Evolutionary conservation across 768 basidiomycete genomes (phyloP).

Genomic region (Tricholomella constricta): DNA sequence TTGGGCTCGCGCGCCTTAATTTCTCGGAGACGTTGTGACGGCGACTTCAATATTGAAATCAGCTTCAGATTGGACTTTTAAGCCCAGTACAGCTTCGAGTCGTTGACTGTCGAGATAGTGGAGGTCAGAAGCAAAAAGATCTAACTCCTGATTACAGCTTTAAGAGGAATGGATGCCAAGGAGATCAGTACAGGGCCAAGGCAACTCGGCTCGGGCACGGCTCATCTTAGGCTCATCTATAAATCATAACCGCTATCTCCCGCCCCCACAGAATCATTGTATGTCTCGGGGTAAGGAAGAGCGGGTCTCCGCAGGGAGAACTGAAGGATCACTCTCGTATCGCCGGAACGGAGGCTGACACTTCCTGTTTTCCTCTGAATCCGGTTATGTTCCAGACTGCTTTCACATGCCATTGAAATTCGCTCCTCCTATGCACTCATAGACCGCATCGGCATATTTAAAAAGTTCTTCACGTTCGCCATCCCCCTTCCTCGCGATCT

Average conservation of each 20-base stretch:
- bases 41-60: too few relatives aligned
- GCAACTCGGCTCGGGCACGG: slow-evolving; percentile 5
- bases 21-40: too few relatives aligned
- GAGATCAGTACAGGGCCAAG: slow-evolving; percentile 4
- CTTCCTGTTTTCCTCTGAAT: slow-evolving; percentile 6
- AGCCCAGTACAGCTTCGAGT: too few relatives aligned
- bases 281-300: slow-evolving; percentile 9
- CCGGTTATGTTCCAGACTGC: slow-evolving; percentile 23
- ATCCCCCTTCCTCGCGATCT: slow-evolving; percentile 2
- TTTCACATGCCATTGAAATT: slow-evolving; percentile 24
- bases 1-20: too few relatives aligned
- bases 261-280: slow-evolving; percentile 5
- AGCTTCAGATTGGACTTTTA: too few relatives aligned
- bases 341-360: slow-evolving; percentile 13
- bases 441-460: slow-evolving; percentile 6
- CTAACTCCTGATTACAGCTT: neutral
- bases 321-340: slow-evolving; percentile 5
- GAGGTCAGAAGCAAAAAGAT: too few relatives aligned
- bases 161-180: neutral
- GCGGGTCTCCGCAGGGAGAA: slow-evolving; percentile 20
- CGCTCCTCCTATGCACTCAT: slow-evolving; percentile 8
- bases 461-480: neutral
- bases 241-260: neutral
- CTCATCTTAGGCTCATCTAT: neutral
- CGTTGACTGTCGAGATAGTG: too few relatives aligned